These are phyloP conservation scores for Clohesyomyces aquaticus DNA, from an alignment of 495 filamentous ascomycete genomes.

Conservation along the genomic window DNA sequence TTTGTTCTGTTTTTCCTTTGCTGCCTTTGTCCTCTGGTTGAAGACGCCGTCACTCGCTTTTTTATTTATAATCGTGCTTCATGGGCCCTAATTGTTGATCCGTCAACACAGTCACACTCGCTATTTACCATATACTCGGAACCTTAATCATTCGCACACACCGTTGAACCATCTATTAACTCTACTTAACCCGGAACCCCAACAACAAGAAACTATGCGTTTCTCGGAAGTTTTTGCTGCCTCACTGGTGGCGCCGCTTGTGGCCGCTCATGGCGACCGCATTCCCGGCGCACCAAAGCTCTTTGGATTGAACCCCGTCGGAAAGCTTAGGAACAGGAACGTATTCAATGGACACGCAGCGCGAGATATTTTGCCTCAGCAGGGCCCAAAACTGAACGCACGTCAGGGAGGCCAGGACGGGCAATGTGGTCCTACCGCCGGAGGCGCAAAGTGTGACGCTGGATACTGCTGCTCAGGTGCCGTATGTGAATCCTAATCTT, in stretches of 20 bases:
- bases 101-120: not conserved
- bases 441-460: constrained; percentile 21
- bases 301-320: constrained; percentile 16
- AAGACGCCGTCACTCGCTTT: not conserved
- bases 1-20: not conserved
- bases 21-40: not conserved
- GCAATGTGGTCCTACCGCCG: constrained; percentile 21
- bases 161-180: no score
- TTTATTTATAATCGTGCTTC: not conserved
- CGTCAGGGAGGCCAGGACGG: constrained; percentile 30
- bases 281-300: constrained; percentile 28
- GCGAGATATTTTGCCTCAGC: not conserved
- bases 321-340: constrained; percentile 21
- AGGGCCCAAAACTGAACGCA: constrained; percentile 7
- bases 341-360: not conserved
- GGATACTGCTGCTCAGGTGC: constrained; percentile 30
- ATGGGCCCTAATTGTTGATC: not conserved
- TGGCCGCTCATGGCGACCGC: constrained; percentile 32
- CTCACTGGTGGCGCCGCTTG: constrained; percentile 29
- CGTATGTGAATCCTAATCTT: not conserved
- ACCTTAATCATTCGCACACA: no score
- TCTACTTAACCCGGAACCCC: no score
- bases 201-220: constrained; percentile 18
- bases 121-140: not conserved
- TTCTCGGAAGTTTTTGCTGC: constrained; percentile 29